Conservation (phyloP, 768 basidiomycete genomes). For the Tubosaeta sp. region DNA sequence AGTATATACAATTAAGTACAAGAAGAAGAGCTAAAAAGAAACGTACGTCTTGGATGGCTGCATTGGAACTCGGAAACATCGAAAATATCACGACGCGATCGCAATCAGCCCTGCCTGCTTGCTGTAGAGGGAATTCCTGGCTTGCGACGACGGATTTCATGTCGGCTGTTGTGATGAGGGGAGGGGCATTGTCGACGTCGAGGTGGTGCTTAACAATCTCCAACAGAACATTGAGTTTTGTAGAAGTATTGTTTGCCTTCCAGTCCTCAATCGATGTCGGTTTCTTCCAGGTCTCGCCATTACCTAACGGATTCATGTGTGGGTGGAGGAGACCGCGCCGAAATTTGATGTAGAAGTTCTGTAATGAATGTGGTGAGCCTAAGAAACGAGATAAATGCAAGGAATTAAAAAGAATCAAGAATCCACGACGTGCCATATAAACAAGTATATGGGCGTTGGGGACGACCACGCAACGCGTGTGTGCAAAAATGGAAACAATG, state of each 20-base stretch:
- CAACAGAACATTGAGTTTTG: not conserved
- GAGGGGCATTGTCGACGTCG: not conserved
- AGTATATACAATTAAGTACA: not conserved
- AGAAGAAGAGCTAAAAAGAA: not conserved
- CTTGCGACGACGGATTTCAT: no score
- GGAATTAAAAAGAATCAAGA: no score
- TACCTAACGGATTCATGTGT: slow-evolving; percentile 1
- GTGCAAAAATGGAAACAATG: no score
- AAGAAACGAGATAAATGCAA: no score
- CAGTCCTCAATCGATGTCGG: not conserved
- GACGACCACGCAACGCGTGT: no score
- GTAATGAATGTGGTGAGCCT: no score
- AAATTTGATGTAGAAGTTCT: slow-evolving; percentile 7
- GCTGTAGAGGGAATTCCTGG: no score
- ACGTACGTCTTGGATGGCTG: not conserved
- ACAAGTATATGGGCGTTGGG: no score
- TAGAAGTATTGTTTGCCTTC: not conserved
- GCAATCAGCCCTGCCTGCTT: not conserved
- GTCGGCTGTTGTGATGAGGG: not conserved
- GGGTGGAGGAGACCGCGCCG: not conserved
- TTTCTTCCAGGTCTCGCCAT: not conserved
- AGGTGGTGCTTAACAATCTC: not conserved
- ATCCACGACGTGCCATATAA: no score
- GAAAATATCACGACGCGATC: not conserved
- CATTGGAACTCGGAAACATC: not conserved